Conservation (phyloP, 2,329 filamentous ascomycete genomes). For the Colletotrichum salicis region DNA sequence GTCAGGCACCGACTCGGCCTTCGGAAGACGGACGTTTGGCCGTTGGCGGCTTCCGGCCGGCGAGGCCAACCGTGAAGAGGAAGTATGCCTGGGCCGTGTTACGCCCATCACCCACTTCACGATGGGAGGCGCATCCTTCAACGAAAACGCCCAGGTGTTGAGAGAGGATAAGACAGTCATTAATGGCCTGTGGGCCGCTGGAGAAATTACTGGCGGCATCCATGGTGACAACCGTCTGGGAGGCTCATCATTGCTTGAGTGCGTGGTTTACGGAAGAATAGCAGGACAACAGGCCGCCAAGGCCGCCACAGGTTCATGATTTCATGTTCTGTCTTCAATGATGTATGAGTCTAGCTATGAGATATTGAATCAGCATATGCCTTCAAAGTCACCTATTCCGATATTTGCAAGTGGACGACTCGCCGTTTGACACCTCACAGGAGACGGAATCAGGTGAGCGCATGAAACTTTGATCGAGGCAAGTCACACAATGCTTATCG, state of each 20-base stretch:
- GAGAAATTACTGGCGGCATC: conserved; percentile 72
- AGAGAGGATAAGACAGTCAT: conserved; percentile 52
- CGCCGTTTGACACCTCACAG: not conserved
- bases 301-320: conserved; percentile 7
- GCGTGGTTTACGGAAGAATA: conserved; percentile 71
- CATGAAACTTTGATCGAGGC: not conserved
- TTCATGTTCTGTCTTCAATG: not conserved
- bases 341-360: not conserved
- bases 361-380: not conserved
- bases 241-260: conserved; percentile 70
- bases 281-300: conserved; percentile 61
- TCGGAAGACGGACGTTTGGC: conserved; percentile 63
- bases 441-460: not conserved
- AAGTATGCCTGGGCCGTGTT: conserved; percentile 67
- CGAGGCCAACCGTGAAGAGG: conserved; percentile 58
- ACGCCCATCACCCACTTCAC: conserved; percentile 75
- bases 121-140: conserved; percentile 72
- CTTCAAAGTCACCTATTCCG: not conserved
- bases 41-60: conserved; percentile 61
- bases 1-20: conserved; percentile 51
- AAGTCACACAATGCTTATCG: not conserved
- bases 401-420: not conserved
- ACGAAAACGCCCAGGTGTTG: conserved; percentile 63
- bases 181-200: conserved; percentile 69
- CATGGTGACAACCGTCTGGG: conserved; percentile 72